Conservation (phyloP, 192 early-diverging fungal genomes). For the Linderina pennispora region DNA sequence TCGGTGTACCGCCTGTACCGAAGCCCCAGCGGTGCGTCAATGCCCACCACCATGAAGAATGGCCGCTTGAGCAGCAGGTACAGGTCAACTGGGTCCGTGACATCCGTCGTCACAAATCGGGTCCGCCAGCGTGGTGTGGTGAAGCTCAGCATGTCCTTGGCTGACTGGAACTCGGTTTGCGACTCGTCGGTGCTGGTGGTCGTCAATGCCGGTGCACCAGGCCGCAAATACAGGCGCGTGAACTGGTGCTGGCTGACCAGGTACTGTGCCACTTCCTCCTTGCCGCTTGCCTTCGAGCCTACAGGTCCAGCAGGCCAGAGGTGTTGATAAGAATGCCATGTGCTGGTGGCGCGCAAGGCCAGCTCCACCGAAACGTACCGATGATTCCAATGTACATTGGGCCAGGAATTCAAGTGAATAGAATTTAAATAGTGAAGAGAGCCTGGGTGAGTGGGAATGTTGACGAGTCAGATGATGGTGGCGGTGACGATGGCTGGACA, state of each 20-base stretch:
- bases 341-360: no score
- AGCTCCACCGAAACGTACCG: conserved; percentile 28
- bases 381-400: conserved; percentile 43
- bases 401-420: background rate
- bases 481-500: background rate
- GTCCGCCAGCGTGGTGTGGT: conserved; percentile 72
- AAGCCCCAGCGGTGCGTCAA: conserved; percentile 71
- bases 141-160: conserved; percentile 55
- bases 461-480: background rate
- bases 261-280: conserved; percentile 33
- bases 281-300: conserved; percentile 44
- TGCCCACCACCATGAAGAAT: conserved; percentile 77
- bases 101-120: conserved; percentile 66
- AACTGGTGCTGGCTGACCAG: conserved; percentile 9
- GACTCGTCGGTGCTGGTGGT: background rate
- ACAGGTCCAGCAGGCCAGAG: conserved; percentile 1
- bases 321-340: no score
- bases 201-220: no score
- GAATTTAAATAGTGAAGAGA: background rate
- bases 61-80: conserved; percentile 57
- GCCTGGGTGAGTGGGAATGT: background rate
- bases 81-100: conserved; percentile 51
- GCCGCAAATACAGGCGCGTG: conserved; percentile 16
- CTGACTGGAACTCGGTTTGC: conserved; percentile 43
- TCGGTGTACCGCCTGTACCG: conserved; percentile 59